A percentile compares a stretch with the other conserved stretches of the same genome.
Conservation (phyloP, 345 rosid species). For the Lepidium didymum region DNA sequence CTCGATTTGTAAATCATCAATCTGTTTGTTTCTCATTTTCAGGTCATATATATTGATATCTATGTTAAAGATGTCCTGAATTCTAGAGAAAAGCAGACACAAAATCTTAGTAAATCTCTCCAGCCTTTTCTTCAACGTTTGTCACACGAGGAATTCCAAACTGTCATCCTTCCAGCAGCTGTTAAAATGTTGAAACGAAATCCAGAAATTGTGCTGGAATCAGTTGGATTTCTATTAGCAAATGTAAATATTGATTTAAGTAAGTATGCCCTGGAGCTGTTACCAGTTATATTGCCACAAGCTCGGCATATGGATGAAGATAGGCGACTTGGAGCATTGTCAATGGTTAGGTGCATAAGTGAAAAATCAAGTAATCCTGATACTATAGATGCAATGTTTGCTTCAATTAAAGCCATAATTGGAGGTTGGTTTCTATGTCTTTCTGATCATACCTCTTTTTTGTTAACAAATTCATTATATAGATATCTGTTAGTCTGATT, state of each 20-base stretch:
- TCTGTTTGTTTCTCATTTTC: neutral
- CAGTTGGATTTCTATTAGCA: constrained; percentile 62
- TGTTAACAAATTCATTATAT: neutral
- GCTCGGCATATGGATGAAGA: constrained; percentile 85
- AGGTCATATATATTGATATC: constrained; percentile 58
- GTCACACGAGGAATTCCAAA: constrained; percentile 76
- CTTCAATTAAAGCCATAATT: constrained; percentile 62
- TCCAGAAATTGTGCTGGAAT: constrained; percentile 87
- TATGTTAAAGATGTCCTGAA: constrained; percentile 79
- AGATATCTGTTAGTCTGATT: neutral
- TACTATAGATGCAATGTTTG: constrained; percentile 76
- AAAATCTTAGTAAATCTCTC: constrained; percentile 57
- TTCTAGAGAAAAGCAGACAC: constrained; percentile 66
- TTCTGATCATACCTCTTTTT: neutral
- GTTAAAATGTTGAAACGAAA: constrained; percentile 95
- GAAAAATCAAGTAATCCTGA: constrained; percentile 93
- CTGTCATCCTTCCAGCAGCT: constrained; percentile 67
- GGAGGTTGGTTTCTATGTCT: constrained; percentile 54
- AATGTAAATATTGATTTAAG: constrained; percentile 76
- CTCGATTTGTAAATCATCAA: neutral
- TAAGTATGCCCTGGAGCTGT: constrained; percentile 75
- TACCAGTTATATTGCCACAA: constrained; percentile 64
- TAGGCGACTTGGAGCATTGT: constrained; percentile 67
- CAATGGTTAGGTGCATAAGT: constrained; percentile 57
- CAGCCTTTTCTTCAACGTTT: constrained; percentile 49